Base-by-base conservation (phyloP, 495 filamentous ascomycete species). In the Neurospora tetrasperma region DNA sequence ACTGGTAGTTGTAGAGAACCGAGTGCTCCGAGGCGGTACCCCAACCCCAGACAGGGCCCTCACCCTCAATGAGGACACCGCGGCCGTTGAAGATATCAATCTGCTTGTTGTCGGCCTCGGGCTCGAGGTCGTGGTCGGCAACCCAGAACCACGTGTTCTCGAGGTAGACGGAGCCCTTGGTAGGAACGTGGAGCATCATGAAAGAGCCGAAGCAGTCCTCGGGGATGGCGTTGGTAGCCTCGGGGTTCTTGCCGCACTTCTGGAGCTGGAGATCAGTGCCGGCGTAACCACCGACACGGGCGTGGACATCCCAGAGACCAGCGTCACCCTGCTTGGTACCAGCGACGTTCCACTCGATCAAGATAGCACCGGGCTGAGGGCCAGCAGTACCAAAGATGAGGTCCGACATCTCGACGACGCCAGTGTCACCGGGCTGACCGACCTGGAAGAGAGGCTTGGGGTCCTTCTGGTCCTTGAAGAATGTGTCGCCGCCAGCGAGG, bases 141-240 rank as follows among this genome's bases (percentile, higher is more conserved):
- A 94, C 93, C 95, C 95, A 98, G 81, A 91, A 92, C 95, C 95
- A 98, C 59, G 88, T 89, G 82, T 98, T 98, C 83, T 97, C 95
- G 69, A 97, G 82, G 80, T 97, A 97, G 18, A 90, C 87, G 71
- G 88, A 90, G 7, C 87, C 92, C 38, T 88, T 84, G 66, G 86
- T 77, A 6, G 92, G 92, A 44, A 97, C 82, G 79, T 97, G 94
- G 23, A 98, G 82, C 71, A 95, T 88, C 83, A 97, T 84, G 86
- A 96, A 96, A 14, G 93, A 86, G 39, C 90, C 93, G 79, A 88
- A 89, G 81, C 92, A 94, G 9, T 81, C 79, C 31, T 82, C 84
- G 76, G 81, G 81, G 74, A 89, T 85, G 6, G 80, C 83, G 59
- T 87, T 86, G 35, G 84, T 86, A 42, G 84, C 80, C 42, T 83